Percentiles rank a stretch among this genome's conserved stretches.
Conservation (phyloP, 2,329 filamentous ascomycete genomes). For the Ophiostoma ips region DNA sequence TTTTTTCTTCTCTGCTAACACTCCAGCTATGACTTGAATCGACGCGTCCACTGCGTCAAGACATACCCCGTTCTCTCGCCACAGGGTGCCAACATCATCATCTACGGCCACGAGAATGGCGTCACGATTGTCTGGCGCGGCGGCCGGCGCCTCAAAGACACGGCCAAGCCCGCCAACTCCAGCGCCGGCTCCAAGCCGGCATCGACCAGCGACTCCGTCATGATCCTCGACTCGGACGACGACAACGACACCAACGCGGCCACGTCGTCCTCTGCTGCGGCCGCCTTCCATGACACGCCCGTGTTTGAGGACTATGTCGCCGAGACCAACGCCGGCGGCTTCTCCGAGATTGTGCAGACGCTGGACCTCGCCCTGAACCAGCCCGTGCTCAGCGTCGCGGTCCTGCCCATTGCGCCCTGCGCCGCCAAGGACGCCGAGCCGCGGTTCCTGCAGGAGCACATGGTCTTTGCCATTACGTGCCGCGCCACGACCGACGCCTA, state of each 20-base stretch:
- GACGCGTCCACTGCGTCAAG: constrained; percentile 45
- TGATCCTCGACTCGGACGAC: constrained; percentile 47
- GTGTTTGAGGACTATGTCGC: constrained; percentile 38
- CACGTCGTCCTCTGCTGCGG: constrained; percentile 14
- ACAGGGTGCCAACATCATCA: constrained; percentile 47
- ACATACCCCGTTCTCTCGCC: constrained; percentile 47
- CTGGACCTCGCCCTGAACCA: constrained; percentile 47
- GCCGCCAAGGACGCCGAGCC: constrained; percentile 35
- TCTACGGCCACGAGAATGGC: constrained; percentile 52
- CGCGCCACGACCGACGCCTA: constrained; percentile 39
- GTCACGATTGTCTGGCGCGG: constrained; percentile 49
- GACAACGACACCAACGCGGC: constrained; percentile 31
- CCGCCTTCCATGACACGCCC: constrained; percentile 35
- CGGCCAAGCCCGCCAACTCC: constrained; percentile 17
- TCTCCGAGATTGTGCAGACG: constrained; percentile 43
- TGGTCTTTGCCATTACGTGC: constrained; percentile 48
- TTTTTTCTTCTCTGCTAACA: neutral
- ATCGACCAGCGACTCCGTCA: constrained; percentile 33
- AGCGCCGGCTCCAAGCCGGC: constrained; percentile 2
- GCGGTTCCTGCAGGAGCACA: constrained; percentile 38
- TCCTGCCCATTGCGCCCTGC: constrained; percentile 37
- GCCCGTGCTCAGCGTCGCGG: constrained; percentile 40
- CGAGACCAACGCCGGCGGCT: constrained; percentile 30
- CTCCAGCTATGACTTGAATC: constrained; percentile 42
- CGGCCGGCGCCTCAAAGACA: constrained; percentile 41